A percentile compares a stretch with the other conserved stretches of the same genome.
Evolutionary conservation across 2,329 filamentous ascomycete species (phyloP).

Genomic region (Beauveria medogensis): DNA sequence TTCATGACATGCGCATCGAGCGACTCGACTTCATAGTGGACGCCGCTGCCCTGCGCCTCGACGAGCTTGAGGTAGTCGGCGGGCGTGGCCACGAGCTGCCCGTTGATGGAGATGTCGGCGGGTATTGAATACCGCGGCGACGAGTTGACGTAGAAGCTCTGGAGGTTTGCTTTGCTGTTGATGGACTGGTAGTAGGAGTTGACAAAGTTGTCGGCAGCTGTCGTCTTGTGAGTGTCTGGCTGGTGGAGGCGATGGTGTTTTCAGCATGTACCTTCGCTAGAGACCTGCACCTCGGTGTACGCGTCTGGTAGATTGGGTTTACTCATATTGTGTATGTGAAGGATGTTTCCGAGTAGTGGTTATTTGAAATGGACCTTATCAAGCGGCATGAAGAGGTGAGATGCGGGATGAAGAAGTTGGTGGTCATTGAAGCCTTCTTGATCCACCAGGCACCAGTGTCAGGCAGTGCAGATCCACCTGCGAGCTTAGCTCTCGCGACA

Average conservation of each 20-base stretch:
- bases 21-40: slow-evolving; percentile 65
- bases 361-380: no score
- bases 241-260: neutral
- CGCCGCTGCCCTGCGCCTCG: slow-evolving; percentile 48
- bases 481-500: neutral
- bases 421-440: neutral
- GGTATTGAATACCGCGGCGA: slow-evolving; percentile 44
- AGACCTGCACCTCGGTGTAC: slow-evolving; percentile 36
- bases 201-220: slow-evolving; percentile 65
- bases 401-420: neutral
- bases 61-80: slow-evolving; percentile 61
- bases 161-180: slow-evolving; percentile 52
- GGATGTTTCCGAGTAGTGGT: no score
- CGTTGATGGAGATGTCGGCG: slow-evolving; percentile 73
- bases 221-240: slow-evolving; percentile 4
- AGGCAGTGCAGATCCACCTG: slow-evolving; percentile 3
- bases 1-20: slow-evolving; percentile 75
- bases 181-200: slow-evolving; percentile 70
- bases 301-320: slow-evolving; percentile 30
- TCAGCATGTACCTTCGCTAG: slow-evolving; percentile 35
- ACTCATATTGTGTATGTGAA: neutral
- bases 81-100: slow-evolving; percentile 55
- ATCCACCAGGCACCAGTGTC: neutral
- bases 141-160: slow-evolving; percentile 62
- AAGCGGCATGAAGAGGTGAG: neutral